A percentile compares a stretch with the other conserved stretches of the same genome.
Evolutionary conservation across 176 grass and related monocot genomes (phyloP).

Genomic region (Carex kokanica): DNA sequence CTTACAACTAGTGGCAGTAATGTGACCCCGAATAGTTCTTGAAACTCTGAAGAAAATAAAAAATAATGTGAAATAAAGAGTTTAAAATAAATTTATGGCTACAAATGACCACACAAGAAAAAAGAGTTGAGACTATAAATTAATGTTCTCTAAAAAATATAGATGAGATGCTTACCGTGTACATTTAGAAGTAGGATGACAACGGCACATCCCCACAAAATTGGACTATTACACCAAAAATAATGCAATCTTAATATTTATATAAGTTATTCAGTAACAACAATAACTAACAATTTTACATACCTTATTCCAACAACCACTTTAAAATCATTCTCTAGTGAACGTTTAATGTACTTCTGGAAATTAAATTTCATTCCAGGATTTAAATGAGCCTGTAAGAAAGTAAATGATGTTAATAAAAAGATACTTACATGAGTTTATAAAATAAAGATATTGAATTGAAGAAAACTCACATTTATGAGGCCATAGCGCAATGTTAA

Average conservation of each 20-base stretch:
- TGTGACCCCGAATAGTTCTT: too few species aligned
- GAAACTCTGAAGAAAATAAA: not conserved
- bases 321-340: conserved; percentile 86
- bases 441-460: conserved; percentile 4
- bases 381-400: conserved; percentile 57
- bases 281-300: not conserved
- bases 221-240: conserved; percentile 44
- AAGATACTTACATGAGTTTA: not conserved
- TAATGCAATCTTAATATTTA: conserved; percentile 24
- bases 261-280: conserved; percentile 13
- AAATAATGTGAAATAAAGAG: too few species aligned
- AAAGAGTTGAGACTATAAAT: not conserved
- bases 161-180: conserved; percentile 46
- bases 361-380: conserved; percentile 67
- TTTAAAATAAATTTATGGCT: not conserved
- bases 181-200: conserved; percentile 84
- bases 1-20: too few species aligned
- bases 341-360: conserved; percentile 85
- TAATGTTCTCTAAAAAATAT: conserved; percentile 12
- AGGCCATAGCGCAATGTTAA: conserved; percentile 75
- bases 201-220: conserved; percentile 75
- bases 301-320: conserved; percentile 88
- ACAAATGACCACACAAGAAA: too few species aligned
- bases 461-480: conserved; percentile 49
- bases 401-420: not conserved